Evolutionary conservation across 441 rosid genomes (phyloP).

Genomic region (Eutrema salsugineum): DNA sequence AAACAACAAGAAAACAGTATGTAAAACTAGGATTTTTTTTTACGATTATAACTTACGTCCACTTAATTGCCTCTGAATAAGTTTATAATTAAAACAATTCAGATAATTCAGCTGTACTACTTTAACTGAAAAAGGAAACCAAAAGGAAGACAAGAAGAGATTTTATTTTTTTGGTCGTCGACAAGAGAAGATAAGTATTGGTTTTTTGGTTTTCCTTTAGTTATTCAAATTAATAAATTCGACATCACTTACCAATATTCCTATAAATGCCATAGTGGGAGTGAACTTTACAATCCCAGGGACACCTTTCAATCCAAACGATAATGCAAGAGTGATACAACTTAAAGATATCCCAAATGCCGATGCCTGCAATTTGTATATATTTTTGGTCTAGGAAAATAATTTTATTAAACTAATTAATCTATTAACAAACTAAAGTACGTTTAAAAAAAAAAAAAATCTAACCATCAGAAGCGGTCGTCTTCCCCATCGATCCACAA

Average conservation of each 20-base stretch:
- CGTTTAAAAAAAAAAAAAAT: not conserved
- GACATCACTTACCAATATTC: constrained; percentile 8
- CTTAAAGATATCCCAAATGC: constrained; percentile 34
- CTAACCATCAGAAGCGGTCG: constrained; percentile 47
- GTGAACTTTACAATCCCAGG: constrained; percentile 20
- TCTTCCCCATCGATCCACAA: constrained; percentile 54
- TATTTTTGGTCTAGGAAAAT: no score
- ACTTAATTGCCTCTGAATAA: no score
- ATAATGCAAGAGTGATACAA: constrained; percentile 24
- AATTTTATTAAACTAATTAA: not conserved
- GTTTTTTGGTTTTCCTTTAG: no score
- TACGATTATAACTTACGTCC: not conserved
- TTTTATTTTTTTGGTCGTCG: no score
- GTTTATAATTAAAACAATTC: no score
- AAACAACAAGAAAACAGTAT: no score
- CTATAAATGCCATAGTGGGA: constrained; percentile 23
- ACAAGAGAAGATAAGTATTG: no score
- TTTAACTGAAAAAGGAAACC: no score
- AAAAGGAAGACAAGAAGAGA: no score
- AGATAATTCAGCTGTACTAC: no score
- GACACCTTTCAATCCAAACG: constrained; percentile 33
- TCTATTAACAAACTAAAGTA: not conserved
- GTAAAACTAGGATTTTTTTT: no score
- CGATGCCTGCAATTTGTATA: constrained; percentile 36
- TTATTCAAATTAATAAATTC: not conserved